phyloP scores from a whole-genome alignment of 352 stramenopile genomes.

The Pythium rhizo-oryzae region DNA sequence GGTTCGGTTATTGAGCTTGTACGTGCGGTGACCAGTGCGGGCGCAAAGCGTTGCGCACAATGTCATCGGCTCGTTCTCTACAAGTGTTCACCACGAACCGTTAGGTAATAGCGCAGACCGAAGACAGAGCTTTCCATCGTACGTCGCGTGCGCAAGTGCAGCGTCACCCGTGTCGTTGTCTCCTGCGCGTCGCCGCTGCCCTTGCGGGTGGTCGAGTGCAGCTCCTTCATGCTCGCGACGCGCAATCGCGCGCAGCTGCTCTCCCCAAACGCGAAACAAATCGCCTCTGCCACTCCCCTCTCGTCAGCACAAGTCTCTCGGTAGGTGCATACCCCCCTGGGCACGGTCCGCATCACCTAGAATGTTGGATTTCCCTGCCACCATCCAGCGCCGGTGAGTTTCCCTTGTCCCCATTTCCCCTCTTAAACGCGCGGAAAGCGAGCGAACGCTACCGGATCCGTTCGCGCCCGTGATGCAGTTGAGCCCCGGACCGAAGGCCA shows the following conservation, averaged over 20 bases:
- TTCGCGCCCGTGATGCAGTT: slow-evolving; percentile 54
- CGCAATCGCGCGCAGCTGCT: slow-evolving; percentile 33
- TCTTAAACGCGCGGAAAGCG: neutral
- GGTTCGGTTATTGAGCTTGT: slow-evolving; percentile 42
- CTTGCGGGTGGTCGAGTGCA: slow-evolving; percentile 27
- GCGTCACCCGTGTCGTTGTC: slow-evolving; percentile 32
- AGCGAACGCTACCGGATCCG: slow-evolving; percentile 33
- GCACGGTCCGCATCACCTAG: slow-evolving; percentile 23
- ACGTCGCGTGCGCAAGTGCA: slow-evolving; percentile 33
- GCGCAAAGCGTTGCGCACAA: slow-evolving; percentile 34
- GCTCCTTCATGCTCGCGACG: slow-evolving; percentile 38
- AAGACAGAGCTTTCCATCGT: neutral
- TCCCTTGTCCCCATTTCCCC: neutral
- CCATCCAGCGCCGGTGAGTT: neutral
- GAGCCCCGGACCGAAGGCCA: slow-evolving; percentile 31
- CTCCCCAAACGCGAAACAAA: slow-evolving; percentile 51
- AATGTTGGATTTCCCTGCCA: slow-evolving; percentile 48
- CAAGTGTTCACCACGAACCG: neutral
- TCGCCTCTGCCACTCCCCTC: slow-evolving; percentile 32
- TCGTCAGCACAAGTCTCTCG: neutral
- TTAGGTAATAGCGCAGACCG: neutral
- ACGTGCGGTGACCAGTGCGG: slow-evolving; percentile 34
- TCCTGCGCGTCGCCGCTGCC: slow-evolving; percentile 8
- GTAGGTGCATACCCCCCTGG: neutral
- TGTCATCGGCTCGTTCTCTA: slow-evolving; percentile 33